These are phyloP conservation scores for Coprinopsis sp. DNA, from an alignment of 768 basidiomycete species.

Conservation along the genomic window DNA sequence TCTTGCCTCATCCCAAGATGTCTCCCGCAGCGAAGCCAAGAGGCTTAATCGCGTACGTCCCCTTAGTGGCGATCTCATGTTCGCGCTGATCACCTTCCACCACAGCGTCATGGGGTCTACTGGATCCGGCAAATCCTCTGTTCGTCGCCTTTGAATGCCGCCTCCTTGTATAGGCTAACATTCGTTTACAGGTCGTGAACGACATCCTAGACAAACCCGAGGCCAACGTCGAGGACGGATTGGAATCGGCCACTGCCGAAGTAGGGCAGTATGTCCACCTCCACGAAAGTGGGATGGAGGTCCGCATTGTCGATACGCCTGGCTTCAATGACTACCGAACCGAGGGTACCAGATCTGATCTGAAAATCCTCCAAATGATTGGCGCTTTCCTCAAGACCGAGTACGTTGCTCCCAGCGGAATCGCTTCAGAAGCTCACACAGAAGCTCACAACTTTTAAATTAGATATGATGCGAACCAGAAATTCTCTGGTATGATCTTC, in stretches of 20 bases:
- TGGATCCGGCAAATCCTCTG: slow-evolving; percentile 5
- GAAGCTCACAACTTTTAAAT: too few species aligned
- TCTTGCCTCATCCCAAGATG: too few species aligned
- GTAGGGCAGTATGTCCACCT: background rate
- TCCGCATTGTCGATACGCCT: slow-evolving; percentile 4
- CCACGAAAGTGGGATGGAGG: background rate
- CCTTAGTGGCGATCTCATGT: too few species aligned
- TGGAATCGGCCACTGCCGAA: background rate
- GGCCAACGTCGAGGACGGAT: background rate
- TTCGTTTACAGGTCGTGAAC: slow-evolving; percentile 4
- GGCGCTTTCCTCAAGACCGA: slow-evolving; percentile 7
- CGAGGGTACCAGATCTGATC: background rate
- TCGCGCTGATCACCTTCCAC: too few species aligned
- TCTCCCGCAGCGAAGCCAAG: too few species aligned
- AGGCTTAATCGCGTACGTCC: too few species aligned
- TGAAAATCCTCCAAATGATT: slow-evolving; percentile 7
- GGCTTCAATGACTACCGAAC: slow-evolving; percentile 7
- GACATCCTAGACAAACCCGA: background rate
- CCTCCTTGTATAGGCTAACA: background rate
- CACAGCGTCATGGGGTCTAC: slow-evolving; percentile 5
- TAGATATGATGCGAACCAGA: background rate
- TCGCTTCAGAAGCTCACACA: background rate
- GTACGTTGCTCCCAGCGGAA: background rate
- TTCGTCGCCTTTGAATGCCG: background rate
- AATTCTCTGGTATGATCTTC: slow-evolving; percentile 31